Conservation (phyloP, 345 rosid species). For the Raphanus sativus region DNA sequence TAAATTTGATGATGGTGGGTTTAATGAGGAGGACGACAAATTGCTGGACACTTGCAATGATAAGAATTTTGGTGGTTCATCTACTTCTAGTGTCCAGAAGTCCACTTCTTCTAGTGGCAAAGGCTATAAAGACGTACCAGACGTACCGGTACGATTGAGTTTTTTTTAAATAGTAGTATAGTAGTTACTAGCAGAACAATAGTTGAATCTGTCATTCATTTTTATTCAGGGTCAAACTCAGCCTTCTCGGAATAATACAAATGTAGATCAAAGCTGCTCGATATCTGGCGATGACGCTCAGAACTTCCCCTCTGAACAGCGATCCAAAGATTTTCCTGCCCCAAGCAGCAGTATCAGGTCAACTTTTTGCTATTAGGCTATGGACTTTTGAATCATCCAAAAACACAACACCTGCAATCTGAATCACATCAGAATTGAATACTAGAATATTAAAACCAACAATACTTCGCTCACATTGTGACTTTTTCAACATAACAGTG, state of each 20-base stretch:
- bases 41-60: conserved; percentile 54
- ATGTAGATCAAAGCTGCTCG: conserved; percentile 41
- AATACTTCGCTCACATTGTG: conserved; percentile 9
- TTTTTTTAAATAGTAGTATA: conserved; percentile 9
- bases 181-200: conserved; percentile 9
- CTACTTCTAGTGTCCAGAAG: conserved; percentile 45
- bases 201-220: conserved; percentile 18
- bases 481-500: conserved; percentile 16
- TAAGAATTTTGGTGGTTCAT: conserved; percentile 60
- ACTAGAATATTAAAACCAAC: no score
- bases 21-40: conserved; percentile 64
- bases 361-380: neutral
- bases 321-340: conserved; percentile 40
- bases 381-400: neutral
- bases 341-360: conserved; percentile 60
- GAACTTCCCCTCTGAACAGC: conserved; percentile 48
- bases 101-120: conserved; percentile 29
- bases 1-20: conserved; percentile 72
- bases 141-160: conserved; percentile 19
- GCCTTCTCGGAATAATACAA: conserved; percentile 42
- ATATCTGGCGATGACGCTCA: conserved; percentile 44
- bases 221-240: conserved; percentile 57
- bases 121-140: conserved; percentile 38
- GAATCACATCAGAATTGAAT: no score
- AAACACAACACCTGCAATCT: no score